phyloP scores from a whole-genome alignment of 495 filamentous ascomycete genomes.

The Bacidia gigantensis region DNA sequence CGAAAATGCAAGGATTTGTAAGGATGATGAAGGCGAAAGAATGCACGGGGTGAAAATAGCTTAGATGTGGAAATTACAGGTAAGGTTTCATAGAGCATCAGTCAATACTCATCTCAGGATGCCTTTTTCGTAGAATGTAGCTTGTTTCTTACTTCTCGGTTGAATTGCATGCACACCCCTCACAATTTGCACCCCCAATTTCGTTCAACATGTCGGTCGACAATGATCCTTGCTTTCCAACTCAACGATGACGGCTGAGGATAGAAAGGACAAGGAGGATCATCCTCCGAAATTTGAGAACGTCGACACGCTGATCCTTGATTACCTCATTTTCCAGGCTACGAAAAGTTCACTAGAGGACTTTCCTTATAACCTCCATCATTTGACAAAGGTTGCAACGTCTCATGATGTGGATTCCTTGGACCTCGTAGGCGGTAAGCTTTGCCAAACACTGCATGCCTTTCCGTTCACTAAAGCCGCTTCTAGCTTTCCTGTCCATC shows the following conservation, averaged over 20 bases:
- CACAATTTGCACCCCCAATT: too few species aligned
- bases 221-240: too few species aligned
- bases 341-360: constrained; percentile 22
- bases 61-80: too few species aligned
- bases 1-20: constrained; percentile 32
- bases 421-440: constrained; percentile 15
- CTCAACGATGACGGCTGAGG: too few species aligned
- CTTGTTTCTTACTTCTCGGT: too few species aligned
- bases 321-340: constrained; percentile 37
- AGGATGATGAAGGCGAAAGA: constrained; percentile 21
- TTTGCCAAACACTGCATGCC: not conserved
- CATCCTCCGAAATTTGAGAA: constrained; percentile 19
- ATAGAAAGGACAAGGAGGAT: constrained; percentile 8
- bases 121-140: too few species aligned
- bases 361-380: not conserved
- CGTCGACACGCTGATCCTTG: constrained; percentile 39
- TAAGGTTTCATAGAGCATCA: too few species aligned
- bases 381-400: not conserved
- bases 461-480: too few species aligned
- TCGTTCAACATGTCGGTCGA: constrained; percentile 1
- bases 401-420: not conserved
- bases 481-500: constrained; percentile 19
- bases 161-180: too few species aligned
- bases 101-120: too few species aligned
- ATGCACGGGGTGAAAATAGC: too few species aligned